Base-by-base conservation (phyloP, 2,329 filamentous ascomycete genomes). In the Penicillium oxalicum region DNA sequence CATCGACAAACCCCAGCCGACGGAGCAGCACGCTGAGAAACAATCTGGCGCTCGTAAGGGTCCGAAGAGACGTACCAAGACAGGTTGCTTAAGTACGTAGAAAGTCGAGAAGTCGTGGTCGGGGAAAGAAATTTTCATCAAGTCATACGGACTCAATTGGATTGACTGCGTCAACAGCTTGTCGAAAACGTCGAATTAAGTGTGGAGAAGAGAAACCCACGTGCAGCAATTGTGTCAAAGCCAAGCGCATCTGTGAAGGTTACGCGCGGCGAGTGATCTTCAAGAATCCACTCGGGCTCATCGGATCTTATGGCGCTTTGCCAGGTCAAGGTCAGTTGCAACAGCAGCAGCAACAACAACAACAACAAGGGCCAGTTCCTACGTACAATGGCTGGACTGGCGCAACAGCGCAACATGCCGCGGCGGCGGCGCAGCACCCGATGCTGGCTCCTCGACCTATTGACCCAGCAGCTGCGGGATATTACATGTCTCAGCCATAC, bases 101-200 rank as follows among this genome's bases (percentile, higher is more conserved):
- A 40, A 37, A 18, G 40, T 11, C n/a, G 12, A n/a, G 13, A 13
- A 9, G 6, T 8, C 8, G 29, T 32, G 29, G 18, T 18, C 11
- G 29, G 29, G 29, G 8, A 32, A 32, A 32, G 29, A 7, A 7
- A 6, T 13, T 6, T 24, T 34, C 7, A 5, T 11, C 18, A 18
- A 18, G 18, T 18, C 18, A 18, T 34, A 4, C 9, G 25, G 9
- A 26, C 6, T 36, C 12, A 13, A 36, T 27, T 26, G 38, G 4
- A 48, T 51, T 56, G 45, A 52, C 59, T n/a, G 27, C 32, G 32
- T 42, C 40, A 13, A 48, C 55, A 91, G 87, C 93, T 49, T 98
- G 93, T 71, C 86, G 93, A 55, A 91, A 88, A 71, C 85, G 93
- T 45, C 87, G 93, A 54, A 97, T 98, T 70, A 98, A 97, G 71